A percentile compares a stretch with the other conserved stretches of the same genome.
These are phyloP conservation scores for Apiotrichum mycotoxinovorans DNA, from an alignment of 1,284 basidiomycete species.

Conservation along the genomic window DNA sequence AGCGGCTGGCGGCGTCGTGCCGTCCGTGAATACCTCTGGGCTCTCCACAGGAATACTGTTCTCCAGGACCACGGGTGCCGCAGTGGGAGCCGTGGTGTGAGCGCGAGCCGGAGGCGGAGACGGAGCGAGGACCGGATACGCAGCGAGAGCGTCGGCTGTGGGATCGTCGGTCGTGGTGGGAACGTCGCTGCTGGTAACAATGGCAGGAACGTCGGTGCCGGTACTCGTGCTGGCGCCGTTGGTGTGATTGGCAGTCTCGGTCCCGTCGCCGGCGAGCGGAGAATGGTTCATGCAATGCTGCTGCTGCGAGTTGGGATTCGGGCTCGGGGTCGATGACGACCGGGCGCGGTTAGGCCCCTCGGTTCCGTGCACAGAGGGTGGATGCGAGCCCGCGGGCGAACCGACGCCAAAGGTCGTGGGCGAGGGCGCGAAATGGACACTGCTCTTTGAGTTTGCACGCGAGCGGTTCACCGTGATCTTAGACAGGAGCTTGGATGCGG, in stretches of 20 bases:
- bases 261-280: conserved; percentile 2
- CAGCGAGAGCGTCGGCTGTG: no score
- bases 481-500: conserved; percentile 32
- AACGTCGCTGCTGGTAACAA: no score
- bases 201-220: not conserved
- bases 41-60: not conserved
- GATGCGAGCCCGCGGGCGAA: not conserved
- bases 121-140: no score
- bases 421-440: conserved; percentile 21
- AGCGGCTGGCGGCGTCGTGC: not conserved
- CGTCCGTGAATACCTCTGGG: not conserved
- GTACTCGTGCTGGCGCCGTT: no score
- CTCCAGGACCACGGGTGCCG: not conserved
- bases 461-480: conserved; percentile 29
- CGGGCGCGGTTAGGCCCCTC: conserved; percentile 6
- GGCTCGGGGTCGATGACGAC: conserved; percentile 11
- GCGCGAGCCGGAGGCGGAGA: no score
- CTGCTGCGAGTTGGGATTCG: not conserved
- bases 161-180: no score
- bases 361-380: not conserved
- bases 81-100: no score
- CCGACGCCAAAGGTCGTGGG: conserved; percentile 10
- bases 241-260: not conserved
- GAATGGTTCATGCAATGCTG: conserved; percentile 7
- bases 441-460: conserved; percentile 22